Evolutionary conservation across 768 basidiomycete species (phyloP).

Genomic region (Leccinum variicolor): DNA sequence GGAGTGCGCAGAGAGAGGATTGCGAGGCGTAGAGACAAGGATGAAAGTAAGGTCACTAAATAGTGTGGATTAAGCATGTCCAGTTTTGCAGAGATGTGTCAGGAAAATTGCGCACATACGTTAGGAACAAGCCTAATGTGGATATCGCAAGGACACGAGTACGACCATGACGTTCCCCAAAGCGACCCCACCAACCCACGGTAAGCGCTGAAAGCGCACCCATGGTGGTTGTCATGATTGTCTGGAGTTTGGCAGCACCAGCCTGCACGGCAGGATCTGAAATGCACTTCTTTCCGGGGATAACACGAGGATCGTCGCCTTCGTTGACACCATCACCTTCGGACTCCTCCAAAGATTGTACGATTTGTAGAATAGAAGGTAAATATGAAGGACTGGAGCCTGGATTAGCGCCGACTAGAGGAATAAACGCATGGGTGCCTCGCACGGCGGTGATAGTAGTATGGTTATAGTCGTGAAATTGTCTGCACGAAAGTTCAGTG

Average conservation of each 20-base stretch:
- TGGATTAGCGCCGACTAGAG: slow-evolving; percentile 6
- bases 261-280: slow-evolving; percentile 59
- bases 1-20: slow-evolving; percentile 57
- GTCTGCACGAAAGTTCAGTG: slow-evolving; percentile 70
- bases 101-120: slow-evolving; percentile 48
- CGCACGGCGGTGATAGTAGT: slow-evolving; percentile 9
- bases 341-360: slow-evolving; percentile 11
- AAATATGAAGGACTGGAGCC: slow-evolving; percentile 11
- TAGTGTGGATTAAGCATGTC: slow-evolving; percentile 1
- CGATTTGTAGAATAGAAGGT: neutral
- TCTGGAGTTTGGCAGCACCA: slow-evolving; percentile 70
- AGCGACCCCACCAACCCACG: slow-evolving; percentile 84
- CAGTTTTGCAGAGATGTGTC: neutral
- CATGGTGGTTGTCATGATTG: slow-evolving; percentile 72
- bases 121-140: slow-evolving; percentile 65
- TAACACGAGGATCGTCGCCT: slow-evolving; percentile 37
- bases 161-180: slow-evolving; percentile 73
- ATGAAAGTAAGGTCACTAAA: slow-evolving; percentile 75
- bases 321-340: slow-evolving; percentile 29
- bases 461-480: slow-evolving; percentile 47
- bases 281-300: slow-evolving; percentile 38
- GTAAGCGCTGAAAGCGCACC: slow-evolving; percentile 77
- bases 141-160: slow-evolving; percentile 69
- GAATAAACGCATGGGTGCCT: neutral
- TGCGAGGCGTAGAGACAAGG: slow-evolving; percentile 67